Evolutionary conservation across 305 asterid genomes (phyloP).

Genomic region (Petunia hybrid): DNA sequence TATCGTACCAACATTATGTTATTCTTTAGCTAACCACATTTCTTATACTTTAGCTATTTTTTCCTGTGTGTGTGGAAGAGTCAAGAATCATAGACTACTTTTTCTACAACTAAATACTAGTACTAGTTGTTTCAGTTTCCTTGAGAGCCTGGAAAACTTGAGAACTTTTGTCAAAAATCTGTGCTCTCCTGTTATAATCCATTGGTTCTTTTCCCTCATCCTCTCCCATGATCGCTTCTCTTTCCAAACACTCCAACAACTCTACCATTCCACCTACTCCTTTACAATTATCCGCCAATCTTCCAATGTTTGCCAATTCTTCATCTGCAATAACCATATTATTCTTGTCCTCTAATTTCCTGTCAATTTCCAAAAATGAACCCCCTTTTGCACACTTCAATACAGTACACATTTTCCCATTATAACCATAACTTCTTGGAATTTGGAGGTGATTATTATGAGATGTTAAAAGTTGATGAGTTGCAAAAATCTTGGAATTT

Average conservation of each 20-base stretch:
- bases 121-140: neutral
- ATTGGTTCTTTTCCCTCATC: conserved; percentile 73
- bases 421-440: neutral
- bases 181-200: conserved; percentile 84
- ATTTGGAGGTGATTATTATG: neutral
- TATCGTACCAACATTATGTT: too few species aligned
- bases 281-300: conserved; percentile 46
- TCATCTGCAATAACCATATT: conserved; percentile 39
- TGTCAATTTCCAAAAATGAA: conserved; percentile 38
- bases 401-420: conserved; percentile 20
- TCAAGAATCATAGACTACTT: neutral
- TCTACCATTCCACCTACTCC: conserved; percentile 60
- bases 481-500: conserved; percentile 15
- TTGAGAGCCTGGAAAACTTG: conserved; percentile 72
- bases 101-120: neutral
- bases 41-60: too few species aligned
- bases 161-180: conserved; percentile 68
- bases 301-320: conserved; percentile 46
- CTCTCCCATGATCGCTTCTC: conserved; percentile 90
- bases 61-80: neutral
- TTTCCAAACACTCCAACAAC: conserved; percentile 78
- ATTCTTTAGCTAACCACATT: too few species aligned
- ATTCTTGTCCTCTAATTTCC: conserved; percentile 36
- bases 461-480: neutral
- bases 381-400: conserved; percentile 45